These are phyloP conservation scores for Vitis riparia DNA, from an alignment of 164 flowering plant species.

Conservation along the genomic window DNA sequence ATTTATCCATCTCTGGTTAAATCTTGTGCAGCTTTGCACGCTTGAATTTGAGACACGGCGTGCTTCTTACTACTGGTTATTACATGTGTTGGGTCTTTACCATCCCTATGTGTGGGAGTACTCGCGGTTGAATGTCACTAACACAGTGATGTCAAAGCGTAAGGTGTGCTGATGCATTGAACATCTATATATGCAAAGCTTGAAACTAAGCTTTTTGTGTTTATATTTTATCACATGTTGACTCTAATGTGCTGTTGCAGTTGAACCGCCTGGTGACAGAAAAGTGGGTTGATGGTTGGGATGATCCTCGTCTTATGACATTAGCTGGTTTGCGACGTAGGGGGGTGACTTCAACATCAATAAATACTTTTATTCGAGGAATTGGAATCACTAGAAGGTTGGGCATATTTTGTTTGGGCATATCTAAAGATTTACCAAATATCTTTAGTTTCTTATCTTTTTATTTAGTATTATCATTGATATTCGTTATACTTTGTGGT, in stretches of 20 bases:
- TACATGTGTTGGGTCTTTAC: constrained; percentile 77
- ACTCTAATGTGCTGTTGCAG: constrained; percentile 33
- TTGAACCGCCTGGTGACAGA: constrained; percentile 86
- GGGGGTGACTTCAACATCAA: constrained; percentile 83
- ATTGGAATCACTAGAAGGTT: constrained; percentile 98
- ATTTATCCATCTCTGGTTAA: not conserved
- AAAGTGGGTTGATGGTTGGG: constrained; percentile 98
- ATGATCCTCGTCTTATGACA: constrained; percentile 98
- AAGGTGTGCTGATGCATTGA: constrained; percentile 49
- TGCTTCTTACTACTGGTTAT: constrained; percentile 96
- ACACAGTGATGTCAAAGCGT: constrained; percentile 98
- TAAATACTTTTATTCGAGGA: constrained; percentile 89
- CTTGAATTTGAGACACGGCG: constrained; percentile 99
- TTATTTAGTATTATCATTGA: not conserved
- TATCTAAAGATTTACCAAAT: not conserved
- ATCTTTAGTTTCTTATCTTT: not conserved
- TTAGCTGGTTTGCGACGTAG: constrained; percentile 92
- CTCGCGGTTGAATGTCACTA: constrained; percentile 84
- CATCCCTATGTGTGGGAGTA: constrained; percentile 97
- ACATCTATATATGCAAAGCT: not conserved
- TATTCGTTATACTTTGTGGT: constrained; percentile 11
- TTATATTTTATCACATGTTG: not conserved
- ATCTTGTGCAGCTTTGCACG: constrained; percentile 75
- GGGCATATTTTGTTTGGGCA: not conserved
- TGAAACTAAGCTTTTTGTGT: not conserved